A percentile compares a stretch with the other conserved stretches of the same genome.
phyloP scores from a whole-genome alignment of 441 rosid species.

The Euphorbia schlechtendalii region DNA sequence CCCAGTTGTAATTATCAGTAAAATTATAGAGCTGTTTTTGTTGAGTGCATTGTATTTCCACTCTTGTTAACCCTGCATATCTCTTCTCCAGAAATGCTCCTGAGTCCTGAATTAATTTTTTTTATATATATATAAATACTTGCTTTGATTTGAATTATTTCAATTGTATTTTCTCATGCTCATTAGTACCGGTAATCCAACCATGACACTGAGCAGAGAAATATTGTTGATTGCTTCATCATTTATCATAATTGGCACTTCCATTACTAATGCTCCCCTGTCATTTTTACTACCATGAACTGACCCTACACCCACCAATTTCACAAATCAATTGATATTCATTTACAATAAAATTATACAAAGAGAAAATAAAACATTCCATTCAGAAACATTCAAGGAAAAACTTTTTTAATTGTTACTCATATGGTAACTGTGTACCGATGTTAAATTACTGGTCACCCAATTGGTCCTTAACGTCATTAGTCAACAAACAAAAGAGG shows the following conservation, averaged over 20 bases:
- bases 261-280: constrained; percentile 26
- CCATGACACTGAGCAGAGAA: constrained; percentile 65
- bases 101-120: constrained; percentile 59
- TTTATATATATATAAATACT: too few relatives aligned
- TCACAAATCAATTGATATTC: background rate
- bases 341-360: too few relatives aligned
- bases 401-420: too few relatives aligned
- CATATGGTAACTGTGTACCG: too few relatives aligned
- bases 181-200: constrained; percentile 72
- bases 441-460: too few relatives aligned
- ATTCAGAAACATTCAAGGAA: too few relatives aligned
- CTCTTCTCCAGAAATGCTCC: constrained; percentile 67
- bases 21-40: constrained; percentile 18
- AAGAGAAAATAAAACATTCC: too few relatives aligned
- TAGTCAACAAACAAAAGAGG: too few relatives aligned
- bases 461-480: too few relatives aligned
- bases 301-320: constrained; percentile 36
- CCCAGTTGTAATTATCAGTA: constrained; percentile 50
- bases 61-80: constrained; percentile 45
- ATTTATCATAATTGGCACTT: constrained; percentile 37
- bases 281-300: constrained; percentile 42
- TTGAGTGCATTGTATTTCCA: constrained; percentile 28
- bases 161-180: too few relatives aligned
- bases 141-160: too few relatives aligned
- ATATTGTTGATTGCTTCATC: constrained; percentile 37